Evolutionary conservation across 2,329 filamentous ascomycete species (phyloP).

Genomic region (Colletotrichum sp.): DNA sequence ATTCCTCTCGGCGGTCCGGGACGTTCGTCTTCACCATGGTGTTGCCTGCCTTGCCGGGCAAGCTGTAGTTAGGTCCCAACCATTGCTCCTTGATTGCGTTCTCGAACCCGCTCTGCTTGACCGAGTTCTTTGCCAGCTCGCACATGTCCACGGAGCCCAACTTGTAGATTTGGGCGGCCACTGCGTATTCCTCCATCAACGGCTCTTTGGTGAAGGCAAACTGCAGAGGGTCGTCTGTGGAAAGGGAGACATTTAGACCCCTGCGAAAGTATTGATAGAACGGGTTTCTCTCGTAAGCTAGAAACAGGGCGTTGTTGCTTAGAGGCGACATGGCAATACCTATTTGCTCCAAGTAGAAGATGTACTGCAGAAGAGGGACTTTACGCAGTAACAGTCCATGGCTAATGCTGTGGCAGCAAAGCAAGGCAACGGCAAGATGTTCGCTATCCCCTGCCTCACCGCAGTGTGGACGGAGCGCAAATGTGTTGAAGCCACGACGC

Average conservation of each 20-base stretch:
- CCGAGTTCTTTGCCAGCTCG: constrained; percentile 94
- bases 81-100: constrained; percentile 87
- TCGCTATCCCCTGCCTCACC: constrained; percentile 97
- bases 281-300: constrained; percentile 96
- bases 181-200: constrained; percentile 96
- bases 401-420: constrained; percentile 96
- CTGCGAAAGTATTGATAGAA: constrained; percentile 96
- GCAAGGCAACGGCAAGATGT: constrained; percentile 87
- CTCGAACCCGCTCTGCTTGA: constrained; percentile 94
- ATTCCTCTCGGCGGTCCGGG: constrained; percentile 89
- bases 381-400: constrained; percentile 93
- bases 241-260: constrained; percentile 93
- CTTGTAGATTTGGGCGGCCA: constrained; percentile 98
- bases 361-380: constrained; percentile 91
- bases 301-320: constrained; percentile 95
- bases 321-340: constrained; percentile 99
- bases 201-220: constrained; percentile 99
- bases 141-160: constrained; percentile 98
- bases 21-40: constrained; percentile 96
- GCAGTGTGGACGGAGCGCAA: constrained; percentile 90
- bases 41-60: constrained; percentile 84
- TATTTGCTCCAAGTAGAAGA: constrained; percentile 98
- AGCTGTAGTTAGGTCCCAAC: constrained; percentile 80
- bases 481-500: constrained; percentile 92
- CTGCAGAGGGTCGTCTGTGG: constrained; percentile 94